Evolutionary conservation across 768 basidiomycete genomes (phyloP).

Genomic region (Phlegmacium glaucopus): DNA sequence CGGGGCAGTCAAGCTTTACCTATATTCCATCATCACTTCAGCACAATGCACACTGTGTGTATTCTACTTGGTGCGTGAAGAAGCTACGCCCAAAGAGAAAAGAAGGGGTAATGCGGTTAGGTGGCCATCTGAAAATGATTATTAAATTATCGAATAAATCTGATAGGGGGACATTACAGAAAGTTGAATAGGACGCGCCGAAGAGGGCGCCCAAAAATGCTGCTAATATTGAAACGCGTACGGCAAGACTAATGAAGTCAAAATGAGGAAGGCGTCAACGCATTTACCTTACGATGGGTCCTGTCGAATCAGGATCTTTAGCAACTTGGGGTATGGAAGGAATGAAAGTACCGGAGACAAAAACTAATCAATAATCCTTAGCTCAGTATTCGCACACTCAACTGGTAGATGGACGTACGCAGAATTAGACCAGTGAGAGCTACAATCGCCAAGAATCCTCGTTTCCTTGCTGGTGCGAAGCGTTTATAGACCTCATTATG

Average conservation of each 20-base stretch:
- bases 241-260: constrained; percentile 16
- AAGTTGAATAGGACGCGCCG: constrained; percentile 32
- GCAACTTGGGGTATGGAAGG: constrained; percentile 24
- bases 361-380: constrained; percentile 1
- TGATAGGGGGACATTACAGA: constrained; percentile 21
- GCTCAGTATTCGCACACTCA: background rate
- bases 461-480: constrained; percentile 14
- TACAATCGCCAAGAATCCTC: constrained; percentile 13
- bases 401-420: constrained; percentile 2
- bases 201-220: constrained; percentile 24
- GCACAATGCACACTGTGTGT: too few species aligned
- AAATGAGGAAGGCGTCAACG: background rate
- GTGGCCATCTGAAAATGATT: constrained; percentile 52
- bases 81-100: constrained; percentile 55
- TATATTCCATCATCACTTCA: too few species aligned
- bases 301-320: constrained; percentile 19
- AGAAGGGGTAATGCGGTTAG: constrained; percentile 58
- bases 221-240: constrained; percentile 31
- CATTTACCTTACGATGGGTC: constrained; percentile 16
- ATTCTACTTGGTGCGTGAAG: constrained; percentile 35
- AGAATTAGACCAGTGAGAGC: constrained; percentile 12
- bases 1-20: too few species aligned
- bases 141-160: background rate
- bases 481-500: constrained; percentile 16
- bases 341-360: constrained; percentile 22